Evolutionary conservation across 1,284 basidiomycete genomes (phyloP).

Genomic region (Melanopsichium pennsylvanicum): DNA sequence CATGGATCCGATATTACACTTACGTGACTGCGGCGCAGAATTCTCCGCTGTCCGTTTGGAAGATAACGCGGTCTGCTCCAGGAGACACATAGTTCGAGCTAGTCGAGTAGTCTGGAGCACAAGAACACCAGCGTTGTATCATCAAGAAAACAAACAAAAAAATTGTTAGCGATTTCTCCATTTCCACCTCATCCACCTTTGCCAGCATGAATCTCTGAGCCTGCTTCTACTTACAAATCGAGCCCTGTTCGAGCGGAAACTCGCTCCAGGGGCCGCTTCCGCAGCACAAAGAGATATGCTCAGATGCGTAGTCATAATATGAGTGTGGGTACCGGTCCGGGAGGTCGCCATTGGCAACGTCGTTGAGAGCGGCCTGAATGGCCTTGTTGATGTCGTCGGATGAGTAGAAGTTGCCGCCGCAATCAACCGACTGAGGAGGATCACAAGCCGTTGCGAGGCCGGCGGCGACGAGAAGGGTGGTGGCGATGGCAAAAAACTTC

Average conservation of each 20-base stretch:
- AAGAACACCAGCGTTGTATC: too few species aligned
- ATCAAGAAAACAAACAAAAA: neutral
- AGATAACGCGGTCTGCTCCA: slow-evolving; percentile 38
- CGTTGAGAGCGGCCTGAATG: slow-evolving; percentile 13
- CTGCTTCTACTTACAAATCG: too few species aligned
- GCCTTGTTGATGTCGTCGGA: slow-evolving; percentile 22
- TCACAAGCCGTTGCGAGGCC: slow-evolving; percentile 13
- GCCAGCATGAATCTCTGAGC: too few species aligned
- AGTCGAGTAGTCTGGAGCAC: slow-evolving; percentile 4
- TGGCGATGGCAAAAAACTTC: slow-evolving; percentile 23
- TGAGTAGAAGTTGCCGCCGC: slow-evolving; percentile 29
- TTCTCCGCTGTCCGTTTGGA: slow-evolving; percentile 10
- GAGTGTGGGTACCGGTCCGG: slow-evolving; percentile 27
- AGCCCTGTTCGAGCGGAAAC: neutral
- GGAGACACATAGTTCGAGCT: slow-evolving; percentile 28
- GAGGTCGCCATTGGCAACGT: neutral
- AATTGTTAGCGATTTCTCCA: slow-evolving; percentile 5
- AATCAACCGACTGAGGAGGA: slow-evolving; percentile 9
- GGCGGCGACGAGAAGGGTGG: slow-evolving; percentile 8
- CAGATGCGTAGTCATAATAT: slow-evolving; percentile 22
- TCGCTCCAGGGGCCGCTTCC: neutral
- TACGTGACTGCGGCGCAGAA: slow-evolving; percentile 33
- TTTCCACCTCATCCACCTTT: too few species aligned
- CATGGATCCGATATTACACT: too few species aligned
- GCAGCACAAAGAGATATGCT: slow-evolving; percentile 18